Base-by-base conservation (phyloP, 805 yeast genomes). In the Lachancea sp. region DNA sequence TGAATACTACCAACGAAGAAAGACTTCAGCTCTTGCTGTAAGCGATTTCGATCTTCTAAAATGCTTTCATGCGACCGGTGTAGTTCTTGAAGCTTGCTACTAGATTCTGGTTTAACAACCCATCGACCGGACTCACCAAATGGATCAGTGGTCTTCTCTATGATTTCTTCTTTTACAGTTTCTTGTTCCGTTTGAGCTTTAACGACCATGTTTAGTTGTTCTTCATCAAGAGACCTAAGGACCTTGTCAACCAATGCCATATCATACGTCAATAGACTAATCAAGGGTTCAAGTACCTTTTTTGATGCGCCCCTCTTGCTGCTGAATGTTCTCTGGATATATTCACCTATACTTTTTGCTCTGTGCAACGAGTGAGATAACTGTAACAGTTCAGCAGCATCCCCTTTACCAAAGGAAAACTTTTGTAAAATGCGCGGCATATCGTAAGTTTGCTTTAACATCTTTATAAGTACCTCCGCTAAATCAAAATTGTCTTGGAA, bases 391-490 rank as follows among this genome's bases (percentile, higher is more conserved):
- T 74, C 78, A 8, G 64, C 37, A 0, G 74, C 69, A 16, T 64
- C 65, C 0, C 73, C 71, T 29, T 65, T 61, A 4, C 70, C 71
- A 45, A 74, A 76, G 21, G 77, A 75, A 31, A 70, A 66, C 31
- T 79, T 65, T 47, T 82, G 80, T 1, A 87, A 56, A 23, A 78
- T 70, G 40, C 86, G 64, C 9, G 72, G 69, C 18, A 85, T 63
- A 56, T 83, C 87, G 2, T 75, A 70, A 2, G 78, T 64, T 3
- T 67, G 61, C 12, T 65, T 67, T 31, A 80, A 56, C 15, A 65
- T 58, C 2, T 48, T 46, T 3, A 69, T 50, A 3, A 76, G 38
- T 0, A 50, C 49, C 4, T 58, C 60, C 3, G 66, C 52, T 25
- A 65, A 53, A 1, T 40, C 35, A 1, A 43, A 25, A 33, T 69